phyloP scores from a whole-genome alignment of 192 early-diverging fungal genomes.

The Lobosporangium transversale region DNA sequence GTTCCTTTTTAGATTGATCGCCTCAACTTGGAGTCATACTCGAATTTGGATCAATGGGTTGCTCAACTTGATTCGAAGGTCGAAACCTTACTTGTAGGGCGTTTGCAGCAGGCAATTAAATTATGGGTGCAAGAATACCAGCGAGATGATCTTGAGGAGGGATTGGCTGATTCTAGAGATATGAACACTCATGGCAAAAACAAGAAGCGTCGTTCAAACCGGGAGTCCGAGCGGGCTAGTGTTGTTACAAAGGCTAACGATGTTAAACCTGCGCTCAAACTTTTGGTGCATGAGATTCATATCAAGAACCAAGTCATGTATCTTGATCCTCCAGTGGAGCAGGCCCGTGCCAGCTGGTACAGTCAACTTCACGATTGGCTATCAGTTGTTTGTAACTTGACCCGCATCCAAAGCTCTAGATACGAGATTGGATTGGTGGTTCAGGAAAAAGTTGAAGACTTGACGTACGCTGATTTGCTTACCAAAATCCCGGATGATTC shows the following conservation, averaged over 20 bases:
- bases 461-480: conserved; percentile 75
- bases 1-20: conserved; percentile 73
- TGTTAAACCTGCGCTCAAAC: conserved; percentile 71
- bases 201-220: conserved; percentile 45
- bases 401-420: conserved; percentile 87
- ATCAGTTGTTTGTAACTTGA: conserved; percentile 84
- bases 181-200: conserved; percentile 58
- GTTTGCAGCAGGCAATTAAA: conserved; percentile 82
- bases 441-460: conserved; percentile 64
- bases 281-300: conserved; percentile 86
- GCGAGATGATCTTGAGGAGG: conserved; percentile 58
- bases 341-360: conserved; percentile 90
- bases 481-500: conserved; percentile 74
- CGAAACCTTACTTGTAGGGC: conserved; percentile 75
- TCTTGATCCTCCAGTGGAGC: conserved; percentile 94
- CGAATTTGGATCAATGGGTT: conserved; percentile 94
- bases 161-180: conserved; percentile 54
- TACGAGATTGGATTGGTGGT: conserved; percentile 86
- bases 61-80: conserved; percentile 80
- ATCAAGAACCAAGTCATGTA: conserved; percentile 97
- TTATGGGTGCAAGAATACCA: conserved; percentile 78
- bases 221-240: conserved; percentile 50
- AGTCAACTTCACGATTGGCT: conserved; percentile 94
- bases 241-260: conserved; percentile 50
- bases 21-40: conserved; percentile 93